These are phyloP conservation scores for Colletotrichum horii DNA, from an alignment of 2,329 filamentous ascomycete genomes.

Conservation along the genomic window DNA sequence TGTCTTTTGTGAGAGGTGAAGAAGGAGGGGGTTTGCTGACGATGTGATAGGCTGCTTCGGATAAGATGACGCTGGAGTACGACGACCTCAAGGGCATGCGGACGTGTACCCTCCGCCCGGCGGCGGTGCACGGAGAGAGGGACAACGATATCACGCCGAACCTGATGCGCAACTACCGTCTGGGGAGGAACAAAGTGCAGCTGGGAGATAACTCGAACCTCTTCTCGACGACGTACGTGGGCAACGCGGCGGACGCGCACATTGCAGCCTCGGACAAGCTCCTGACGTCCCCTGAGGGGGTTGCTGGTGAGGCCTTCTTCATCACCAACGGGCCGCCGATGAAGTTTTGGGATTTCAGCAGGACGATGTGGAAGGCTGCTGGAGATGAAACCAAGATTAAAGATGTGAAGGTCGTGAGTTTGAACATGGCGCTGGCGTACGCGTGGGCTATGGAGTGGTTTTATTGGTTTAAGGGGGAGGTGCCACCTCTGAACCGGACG, in stretches of 20 bases:
- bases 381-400: conserved; percentile 6
- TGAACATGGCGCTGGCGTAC: background rate
- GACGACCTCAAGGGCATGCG: conserved; percentile 18
- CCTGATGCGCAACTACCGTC: conserved; percentile 60
- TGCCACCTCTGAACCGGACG: conserved; percentile 29
- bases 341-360: conserved; percentile 67
- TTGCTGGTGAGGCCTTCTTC: conserved; percentile 68
- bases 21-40: background rate
- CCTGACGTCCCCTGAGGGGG: conserved; percentile 46
- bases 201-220: conserved; percentile 67
- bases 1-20: accelerated
- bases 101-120: conserved; percentile 17
- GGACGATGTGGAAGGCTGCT: conserved; percentile 53
- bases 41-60: conserved; percentile 6
- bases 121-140: conserved; percentile 22
- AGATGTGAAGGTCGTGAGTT: background rate
- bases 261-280: conserved; percentile 64
- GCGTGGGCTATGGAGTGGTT: conserved; percentile 29
- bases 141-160: conserved; percentile 62
- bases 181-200: conserved; percentile 61
- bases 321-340: conserved; percentile 68
- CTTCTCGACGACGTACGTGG: conserved; percentile 70
- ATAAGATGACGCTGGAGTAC: conserved; percentile 16
- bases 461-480: conserved; percentile 27
- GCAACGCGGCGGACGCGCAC: conserved; percentile 68